phyloP scores from a whole-genome alignment of 1,284 basidiomycete species.

The Lignosus rhinocerotis region DNA sequence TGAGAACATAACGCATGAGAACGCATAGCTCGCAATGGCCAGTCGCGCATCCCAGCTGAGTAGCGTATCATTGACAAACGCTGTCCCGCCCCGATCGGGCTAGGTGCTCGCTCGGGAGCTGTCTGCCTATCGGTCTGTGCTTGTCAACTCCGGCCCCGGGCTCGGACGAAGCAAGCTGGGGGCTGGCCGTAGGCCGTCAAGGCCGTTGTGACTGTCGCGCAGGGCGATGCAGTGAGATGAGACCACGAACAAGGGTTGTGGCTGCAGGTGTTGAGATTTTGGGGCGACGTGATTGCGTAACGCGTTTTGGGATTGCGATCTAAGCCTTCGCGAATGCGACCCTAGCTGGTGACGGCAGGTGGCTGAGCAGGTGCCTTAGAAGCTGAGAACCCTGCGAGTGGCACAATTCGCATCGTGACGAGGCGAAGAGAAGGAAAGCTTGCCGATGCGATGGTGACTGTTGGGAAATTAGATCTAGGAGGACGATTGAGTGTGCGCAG shows the following conservation, averaged over 20 bases:
- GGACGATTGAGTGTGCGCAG: conserved; percentile 8
- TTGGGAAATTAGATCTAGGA: conserved; percentile 17
- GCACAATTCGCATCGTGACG: background rate
- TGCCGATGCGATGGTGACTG: background rate
- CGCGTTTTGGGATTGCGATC: background rate
- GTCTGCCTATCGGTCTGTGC: background rate
- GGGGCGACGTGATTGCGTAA: background rate
- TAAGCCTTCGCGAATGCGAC: background rate
- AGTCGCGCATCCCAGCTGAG: background rate
- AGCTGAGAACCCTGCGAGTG: background rate
- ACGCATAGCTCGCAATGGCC: background rate
- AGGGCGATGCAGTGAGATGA: background rate
- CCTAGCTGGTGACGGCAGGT: background rate
- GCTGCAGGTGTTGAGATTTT: background rate
- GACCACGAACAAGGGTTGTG: background rate
- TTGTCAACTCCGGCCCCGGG: background rate
- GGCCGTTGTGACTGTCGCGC: background rate
- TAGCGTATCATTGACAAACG: conserved; percentile 19
- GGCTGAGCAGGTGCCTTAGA: background rate
- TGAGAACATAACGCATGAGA: background rate
- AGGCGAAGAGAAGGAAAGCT: background rate
- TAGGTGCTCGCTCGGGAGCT: background rate
- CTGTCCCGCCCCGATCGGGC: conserved; percentile 13
- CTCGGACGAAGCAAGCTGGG: background rate
- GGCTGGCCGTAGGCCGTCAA: background rate